Evolutionary conservation across 768 basidiomycete genomes (phyloP), one percentile per base, ranked within the genome.

Genomic region (Lactifluus hygrophoroides): DNA sequence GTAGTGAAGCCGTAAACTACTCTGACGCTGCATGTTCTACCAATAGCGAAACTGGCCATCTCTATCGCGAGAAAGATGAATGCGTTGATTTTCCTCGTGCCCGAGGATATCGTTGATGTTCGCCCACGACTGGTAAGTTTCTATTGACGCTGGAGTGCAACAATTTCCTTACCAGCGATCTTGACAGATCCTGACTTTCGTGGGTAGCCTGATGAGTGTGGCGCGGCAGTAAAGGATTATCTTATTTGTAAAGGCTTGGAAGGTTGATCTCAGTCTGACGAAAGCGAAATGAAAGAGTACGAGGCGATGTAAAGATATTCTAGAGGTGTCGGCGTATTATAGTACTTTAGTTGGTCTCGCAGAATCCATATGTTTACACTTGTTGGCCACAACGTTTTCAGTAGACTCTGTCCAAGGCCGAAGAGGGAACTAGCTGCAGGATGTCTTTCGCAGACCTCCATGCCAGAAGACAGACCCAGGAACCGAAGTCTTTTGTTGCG

Each of bases 31-130:
- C 27, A 46, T n/a, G n/a, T n/a, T n/a, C 14, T 17, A 47, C 40
- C 19, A 57, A 8, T 63, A 96, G 94, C 94, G 16, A 97, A 97
- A 81, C 73, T 97, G 63, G 95, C 93, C 8, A 97, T 98, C 66
- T 97, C 95, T 3, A 97, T 98, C 65, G 94, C 95, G n/a, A 80
- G 95, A 68, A 98, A 98, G 80, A 86, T 94, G 86, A 90, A 92
- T 54, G 90, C 91, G 5, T 72, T 96, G 65, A 97, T 97, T 66
- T 97, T 97, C 80, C 74, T 98, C 58, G 95, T 97, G 0, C 94
- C 95, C 0, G 95, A 98, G 68, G 94, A 94, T 72, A 94, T 97
- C 65, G 93, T 98, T 35, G 94, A 97, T 70, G 81, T 97, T 60
- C 85, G 95, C 43, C 84, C 93, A 30, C 84, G 91, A 58, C 77